These are phyloP conservation scores for Papiliotrema terrestris DNA, from an alignment of 1,284 basidiomycete species.

Conservation along the genomic window DNA sequence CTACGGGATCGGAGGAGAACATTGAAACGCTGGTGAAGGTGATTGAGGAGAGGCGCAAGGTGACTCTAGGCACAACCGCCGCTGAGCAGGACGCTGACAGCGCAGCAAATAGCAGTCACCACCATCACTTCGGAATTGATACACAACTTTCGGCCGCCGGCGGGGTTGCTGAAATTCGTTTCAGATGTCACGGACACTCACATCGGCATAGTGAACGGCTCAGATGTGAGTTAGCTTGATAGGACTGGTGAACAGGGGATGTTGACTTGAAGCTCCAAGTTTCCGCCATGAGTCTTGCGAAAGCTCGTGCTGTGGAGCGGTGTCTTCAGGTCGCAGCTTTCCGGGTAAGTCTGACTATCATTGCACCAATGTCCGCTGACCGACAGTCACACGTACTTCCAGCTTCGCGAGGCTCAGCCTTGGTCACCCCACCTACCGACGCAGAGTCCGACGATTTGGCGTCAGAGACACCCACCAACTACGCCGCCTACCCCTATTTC, in stretches of 20 bases:
- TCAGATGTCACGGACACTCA: slow-evolving; percentile 18
- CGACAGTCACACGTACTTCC: slow-evolving; percentile 5
- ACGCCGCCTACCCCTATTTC: slow-evolving; percentile 12
- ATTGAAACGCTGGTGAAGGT: slow-evolving; percentile 1
- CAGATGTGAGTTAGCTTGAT: not conserved
- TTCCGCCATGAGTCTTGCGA: slow-evolving; percentile 9
- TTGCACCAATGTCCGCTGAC: not conserved
- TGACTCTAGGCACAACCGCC: not conserved
- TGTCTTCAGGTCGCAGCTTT: slow-evolving; percentile 8
- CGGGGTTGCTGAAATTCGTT: slow-evolving; percentile 9
- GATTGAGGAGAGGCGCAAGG: slow-evolving; percentile 6
- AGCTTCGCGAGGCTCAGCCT: not conserved
- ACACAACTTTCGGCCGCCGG: slow-evolving; percentile 3
- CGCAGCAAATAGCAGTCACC: not conserved
- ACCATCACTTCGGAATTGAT: slow-evolving; percentile 3
- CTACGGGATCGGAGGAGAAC: slow-evolving; percentile 3
- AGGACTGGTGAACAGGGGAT: too few species aligned
- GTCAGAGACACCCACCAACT: not conserved
- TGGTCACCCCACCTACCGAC: slow-evolving; percentile 3
- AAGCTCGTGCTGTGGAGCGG: slow-evolving; percentile 3
- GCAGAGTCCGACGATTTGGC: not conserved
- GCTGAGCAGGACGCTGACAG: not conserved
- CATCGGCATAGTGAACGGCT: slow-evolving; percentile 5
- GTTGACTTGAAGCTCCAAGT: slow-evolving; percentile 10
- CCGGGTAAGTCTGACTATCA: slow-evolving; percentile 4